phyloP scores from a whole-genome alignment of 768 basidiomycete species.

The Xerocomus spinulosus region DNA sequence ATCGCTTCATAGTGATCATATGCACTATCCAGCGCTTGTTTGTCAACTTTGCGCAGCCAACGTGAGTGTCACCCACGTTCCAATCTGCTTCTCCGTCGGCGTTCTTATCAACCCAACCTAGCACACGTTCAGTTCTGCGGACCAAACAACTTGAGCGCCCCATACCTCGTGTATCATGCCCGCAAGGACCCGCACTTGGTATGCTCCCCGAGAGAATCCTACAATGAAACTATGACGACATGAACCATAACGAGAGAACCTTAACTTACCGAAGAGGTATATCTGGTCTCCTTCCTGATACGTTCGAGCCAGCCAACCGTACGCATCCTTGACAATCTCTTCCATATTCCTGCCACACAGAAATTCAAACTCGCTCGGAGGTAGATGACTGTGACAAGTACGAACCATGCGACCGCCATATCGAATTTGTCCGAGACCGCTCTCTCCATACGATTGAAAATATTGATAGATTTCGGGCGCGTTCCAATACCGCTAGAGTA shows the following conservation, averaged over 20 bases:
- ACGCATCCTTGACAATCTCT: slow-evolving; percentile 30
- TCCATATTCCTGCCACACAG: slow-evolving; percentile 31
- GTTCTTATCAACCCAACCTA: slow-evolving; percentile 32
- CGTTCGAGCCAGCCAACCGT: slow-evolving; percentile 29
- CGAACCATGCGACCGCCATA: slow-evolving; percentile 37
- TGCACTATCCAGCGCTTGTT: slow-evolving; percentile 1
- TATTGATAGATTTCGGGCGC: slow-evolving; percentile 24
- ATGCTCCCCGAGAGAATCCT: slow-evolving; percentile 45
- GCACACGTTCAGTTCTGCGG: neutral
- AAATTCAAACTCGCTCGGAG: neutral
- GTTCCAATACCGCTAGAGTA: slow-evolving; percentile 40
- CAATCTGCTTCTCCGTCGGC: slow-evolving; percentile 31
- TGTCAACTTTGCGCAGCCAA: neutral
- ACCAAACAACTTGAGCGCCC: neutral
- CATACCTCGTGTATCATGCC: slow-evolving; percentile 38
- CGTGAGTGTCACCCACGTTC: slow-evolving; percentile 9
- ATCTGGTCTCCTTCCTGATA: slow-evolving; percentile 33
- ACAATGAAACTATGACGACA: neutral
- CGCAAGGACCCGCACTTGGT: slow-evolving; percentile 37
- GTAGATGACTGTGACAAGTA: neutral
- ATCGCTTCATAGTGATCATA: slow-evolving; percentile 15
- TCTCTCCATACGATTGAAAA: slow-evolving; percentile 19
- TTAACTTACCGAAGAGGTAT: slow-evolving; percentile 29
- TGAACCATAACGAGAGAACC: neutral
- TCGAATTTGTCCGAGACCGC: slow-evolving; percentile 28